Evolutionary conservation across 495 filamentous ascomycete species (phyloP).

Genomic region (Penicillium steckii): DNA sequence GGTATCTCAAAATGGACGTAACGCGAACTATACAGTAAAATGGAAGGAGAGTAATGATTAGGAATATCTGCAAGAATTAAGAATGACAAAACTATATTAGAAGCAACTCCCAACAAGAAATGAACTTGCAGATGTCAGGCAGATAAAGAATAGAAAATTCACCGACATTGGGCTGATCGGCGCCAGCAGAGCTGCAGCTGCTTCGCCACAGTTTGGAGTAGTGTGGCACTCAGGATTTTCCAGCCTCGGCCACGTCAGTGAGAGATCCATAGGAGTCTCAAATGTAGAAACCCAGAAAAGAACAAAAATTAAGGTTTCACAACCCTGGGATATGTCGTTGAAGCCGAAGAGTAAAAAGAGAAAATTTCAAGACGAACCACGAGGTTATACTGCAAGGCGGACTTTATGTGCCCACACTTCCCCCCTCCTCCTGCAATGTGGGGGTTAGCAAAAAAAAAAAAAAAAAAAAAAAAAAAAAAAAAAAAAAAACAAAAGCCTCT

Average conservation of each 20-base stretch:
- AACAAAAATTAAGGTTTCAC: slow-evolving; percentile 9
- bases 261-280: slow-evolving; percentile 15
- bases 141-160: slow-evolving; percentile 26
- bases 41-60: no score
- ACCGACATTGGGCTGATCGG: slow-evolving; percentile 25
- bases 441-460: slow-evolving; percentile 4
- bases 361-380: not conserved
- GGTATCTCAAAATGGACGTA: slow-evolving; percentile 14
- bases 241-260: slow-evolving; percentile 29
- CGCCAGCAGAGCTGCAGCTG: slow-evolving; percentile 31
- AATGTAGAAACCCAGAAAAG: not conserved
- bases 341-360: not conserved
- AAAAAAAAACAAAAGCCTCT: no score
- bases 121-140: slow-evolving; percentile 12
- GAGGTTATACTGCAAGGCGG: slow-evolving; percentile 17
- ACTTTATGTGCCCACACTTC: slow-evolving; percentile 26
- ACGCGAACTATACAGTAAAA: slow-evolving; percentile 6
- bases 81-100: slow-evolving; percentile 9
- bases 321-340: not conserved
- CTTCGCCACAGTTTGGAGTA: slow-evolving; percentile 45
- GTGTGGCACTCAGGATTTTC: slow-evolving; percentile 27
- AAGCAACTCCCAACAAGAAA: no score
- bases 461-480: no score
- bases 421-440: slow-evolving; percentile 21
- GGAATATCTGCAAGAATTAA: slow-evolving; percentile 11